These are phyloP conservation scores for Tilletia setariae DNA, from an alignment of 1,284 basidiomycete genomes.

Conservation along the genomic window DNA sequence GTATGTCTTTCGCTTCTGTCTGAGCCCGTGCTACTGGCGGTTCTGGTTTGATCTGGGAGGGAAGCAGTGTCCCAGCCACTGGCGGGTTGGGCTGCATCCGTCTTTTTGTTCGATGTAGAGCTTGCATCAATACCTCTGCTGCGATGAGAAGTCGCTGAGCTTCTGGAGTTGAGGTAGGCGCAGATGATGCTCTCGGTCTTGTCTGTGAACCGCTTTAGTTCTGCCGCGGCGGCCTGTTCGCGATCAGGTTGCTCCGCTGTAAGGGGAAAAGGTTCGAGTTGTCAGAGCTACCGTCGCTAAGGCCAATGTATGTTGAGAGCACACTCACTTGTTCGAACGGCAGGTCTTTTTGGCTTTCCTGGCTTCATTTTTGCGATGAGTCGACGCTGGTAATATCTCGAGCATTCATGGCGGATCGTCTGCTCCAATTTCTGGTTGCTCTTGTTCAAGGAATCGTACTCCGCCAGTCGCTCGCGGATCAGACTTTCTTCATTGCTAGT, in stretches of 20 bases:
- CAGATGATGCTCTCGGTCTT: slow-evolving; percentile 49
- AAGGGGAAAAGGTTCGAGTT: neutral
- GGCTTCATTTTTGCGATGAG: slow-evolving; percentile 25
- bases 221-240: slow-evolving; percentile 23
- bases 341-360: slow-evolving; percentile 10
- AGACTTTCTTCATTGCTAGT: slow-evolving; percentile 16
- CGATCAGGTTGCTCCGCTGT: slow-evolving; percentile 14
- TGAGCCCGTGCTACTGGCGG: neutral
- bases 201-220: slow-evolving; percentile 42
- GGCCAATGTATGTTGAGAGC: neutral
- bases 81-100: neutral
- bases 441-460: slow-evolving; percentile 48
- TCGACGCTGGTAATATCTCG: slow-evolving; percentile 47
- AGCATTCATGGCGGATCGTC: slow-evolving; percentile 43
- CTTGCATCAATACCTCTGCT: neutral
- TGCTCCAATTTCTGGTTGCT: slow-evolving; percentile 45
- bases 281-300: neutral
- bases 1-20: neutral
- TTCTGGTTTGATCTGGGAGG: neutral
- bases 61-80: neutral
- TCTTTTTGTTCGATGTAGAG: too few relatives aligned
- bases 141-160: neutral
- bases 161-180: slow-evolving; percentile 39
- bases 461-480: slow-evolving; percentile 3
- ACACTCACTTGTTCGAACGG: slow-evolving; percentile 1